Base-by-base conservation (phyloP, 2,329 filamentous ascomycete genomes). In the Penicillium paneum region DNA sequence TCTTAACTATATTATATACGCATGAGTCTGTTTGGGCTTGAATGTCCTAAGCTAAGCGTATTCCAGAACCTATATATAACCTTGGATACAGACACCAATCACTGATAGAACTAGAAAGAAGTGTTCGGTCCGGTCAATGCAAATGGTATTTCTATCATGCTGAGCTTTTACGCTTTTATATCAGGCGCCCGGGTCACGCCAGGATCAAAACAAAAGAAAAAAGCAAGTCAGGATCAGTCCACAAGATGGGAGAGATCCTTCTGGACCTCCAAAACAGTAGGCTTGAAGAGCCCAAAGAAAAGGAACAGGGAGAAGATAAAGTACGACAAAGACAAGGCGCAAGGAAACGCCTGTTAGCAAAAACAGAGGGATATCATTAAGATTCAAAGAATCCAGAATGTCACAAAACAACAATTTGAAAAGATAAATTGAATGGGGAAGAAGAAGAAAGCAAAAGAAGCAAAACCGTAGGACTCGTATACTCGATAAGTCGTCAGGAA, bases 321-420 rank as follows among this genome's bases (percentile, higher is more conserved):
- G 51, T 40, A 48, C 48, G 52, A 49, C 42, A 40, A 45, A 57
- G 55, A 31, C 55, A 55, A 54, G 58, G 45, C 55, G 19, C 21
- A 44, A 51, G 28, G 28, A 40, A 40, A 52, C 43, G 55, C 56
- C 54, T 57, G 59, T 53, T 58, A 54, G 34, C 39, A 34, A 58
- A 56, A 64, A 65, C 62, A 64, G 63, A 65, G 62, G 63, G 63
- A 64, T 63, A 66, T 66, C 64, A 65, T 64, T 55, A 61, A 64
- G 63, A 64, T 64, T 59, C 62, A 60, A 57, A 56, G 53, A 63
- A 64, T 52, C 60, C 54, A 62, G 53, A 58, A 50, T 49, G 39
- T 54, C 19, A 49, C 58, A 59, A 60, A 62, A 40, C 29, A 44
- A 44, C 29, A 44, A 34, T 32, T 24, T 34, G 42, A 59, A 59